Percentiles rank a stretch among this genome's conserved stretches.
Conservation (phyloP, 768 basidiomycete species). For the Tricholoma terreum region DNA sequence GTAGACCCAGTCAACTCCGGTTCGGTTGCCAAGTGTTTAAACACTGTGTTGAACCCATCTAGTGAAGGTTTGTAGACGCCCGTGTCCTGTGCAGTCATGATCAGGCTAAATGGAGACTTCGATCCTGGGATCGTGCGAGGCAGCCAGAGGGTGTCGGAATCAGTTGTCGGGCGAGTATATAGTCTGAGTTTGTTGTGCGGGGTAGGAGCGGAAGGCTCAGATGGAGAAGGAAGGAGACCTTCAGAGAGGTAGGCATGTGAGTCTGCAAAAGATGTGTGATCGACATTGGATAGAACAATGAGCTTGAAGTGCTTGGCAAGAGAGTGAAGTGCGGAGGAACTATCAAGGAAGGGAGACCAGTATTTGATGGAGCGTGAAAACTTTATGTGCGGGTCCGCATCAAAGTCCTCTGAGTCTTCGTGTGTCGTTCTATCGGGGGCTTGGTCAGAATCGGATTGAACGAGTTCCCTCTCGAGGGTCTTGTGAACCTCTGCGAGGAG, state of each 20-base stretch:
- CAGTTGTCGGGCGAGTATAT: slow-evolving; percentile 30
- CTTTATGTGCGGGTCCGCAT: slow-evolving; percentile 31
- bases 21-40: slow-evolving; percentile 42
- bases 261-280: slow-evolving; percentile 55
- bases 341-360: slow-evolving; percentile 72
- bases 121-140: slow-evolving; percentile 38
- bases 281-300: slow-evolving; percentile 75
- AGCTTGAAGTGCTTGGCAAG: slow-evolving; percentile 66
- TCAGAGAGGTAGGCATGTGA: slow-evolving; percentile 56
- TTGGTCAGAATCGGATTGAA: slow-evolving; percentile 25
- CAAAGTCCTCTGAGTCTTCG: no score
- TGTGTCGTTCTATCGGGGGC: slow-evolving; percentile 12
- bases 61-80: slow-evolving; percentile 71
- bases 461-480: slow-evolving; percentile 34
- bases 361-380: slow-evolving; percentile 60
- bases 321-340: slow-evolving; percentile 51
- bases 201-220: slow-evolving; percentile 9
- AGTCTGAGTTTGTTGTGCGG: slow-evolving; percentile 2
- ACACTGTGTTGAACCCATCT: slow-evolving; percentile 48
- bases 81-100: slow-evolving; percentile 70
- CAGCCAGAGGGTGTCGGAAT: slow-evolving; percentile 39
- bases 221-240: slow-evolving; percentile 23
- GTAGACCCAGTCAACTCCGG: slow-evolving; percentile 34
- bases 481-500: slow-evolving; percentile 51
- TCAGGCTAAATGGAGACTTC: slow-evolving; percentile 59